Conservation (phyloP, 2,329 filamentous ascomycete species). For the Apiospora sp. region DNA sequence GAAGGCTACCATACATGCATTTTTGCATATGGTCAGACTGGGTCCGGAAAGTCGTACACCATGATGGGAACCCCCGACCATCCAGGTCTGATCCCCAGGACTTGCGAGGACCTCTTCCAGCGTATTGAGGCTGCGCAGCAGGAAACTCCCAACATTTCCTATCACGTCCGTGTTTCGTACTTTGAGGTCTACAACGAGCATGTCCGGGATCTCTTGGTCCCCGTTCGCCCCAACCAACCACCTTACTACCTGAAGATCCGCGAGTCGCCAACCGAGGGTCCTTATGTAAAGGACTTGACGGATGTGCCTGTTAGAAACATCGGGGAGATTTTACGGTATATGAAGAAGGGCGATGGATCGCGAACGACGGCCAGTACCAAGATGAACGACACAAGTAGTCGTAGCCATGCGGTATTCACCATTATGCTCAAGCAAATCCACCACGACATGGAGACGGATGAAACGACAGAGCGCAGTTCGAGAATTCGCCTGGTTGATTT, state of each 20-base stretch:
- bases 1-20: constrained; percentile 99
- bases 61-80: constrained; percentile 92
- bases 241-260: constrained; percentile 96
- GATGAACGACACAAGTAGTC: constrained; percentile 98
- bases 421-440: constrained; percentile 98
- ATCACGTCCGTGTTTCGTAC: constrained; percentile 96
- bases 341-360: constrained; percentile 88
- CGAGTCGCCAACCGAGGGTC: constrained; percentile 92
- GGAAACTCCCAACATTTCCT: constrained; percentile 90
- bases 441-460: constrained; percentile 95
- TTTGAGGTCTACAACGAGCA: constrained; percentile 99
- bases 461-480: constrained; percentile 93
- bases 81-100: constrained; percentile 91
- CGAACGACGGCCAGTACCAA: constrained; percentile 93
- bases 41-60: constrained; percentile 97
- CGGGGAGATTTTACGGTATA: constrained; percentile 85
- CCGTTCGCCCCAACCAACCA: constrained; percentile 71
- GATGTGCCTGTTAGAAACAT: constrained; percentile 91
- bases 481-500: constrained; percentile 95
- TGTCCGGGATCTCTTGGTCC: constrained; percentile 89
- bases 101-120: constrained; percentile 95
- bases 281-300: constrained; percentile 95
- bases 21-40: constrained; percentile 97
- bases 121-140: constrained; percentile 81
- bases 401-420: constrained; percentile 97